A percentile compares a stretch with the other conserved stretches of the same genome.
Conservation (phyloP, 139 green algal genomes). For the Pleodorina starrii region DNA sequence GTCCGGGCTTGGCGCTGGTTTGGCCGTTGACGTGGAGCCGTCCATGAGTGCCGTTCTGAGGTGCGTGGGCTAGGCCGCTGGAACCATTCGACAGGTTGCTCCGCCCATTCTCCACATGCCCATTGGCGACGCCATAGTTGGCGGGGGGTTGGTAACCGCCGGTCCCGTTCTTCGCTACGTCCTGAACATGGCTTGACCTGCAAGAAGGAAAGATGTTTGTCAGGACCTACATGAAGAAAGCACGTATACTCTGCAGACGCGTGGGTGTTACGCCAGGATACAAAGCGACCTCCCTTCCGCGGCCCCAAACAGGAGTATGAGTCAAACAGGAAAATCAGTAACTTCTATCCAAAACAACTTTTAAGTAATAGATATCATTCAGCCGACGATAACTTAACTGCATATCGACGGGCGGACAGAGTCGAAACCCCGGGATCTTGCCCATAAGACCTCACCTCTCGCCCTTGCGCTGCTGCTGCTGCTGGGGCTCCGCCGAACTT, state of each 20-base stretch:
- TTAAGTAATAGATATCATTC: too few relatives aligned
- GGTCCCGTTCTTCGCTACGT: constrained; percentile 32
- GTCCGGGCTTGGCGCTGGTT: neutral
- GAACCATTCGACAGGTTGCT: neutral
- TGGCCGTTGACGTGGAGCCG: constrained; percentile 7
- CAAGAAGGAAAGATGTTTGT: neutral
- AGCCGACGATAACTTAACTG: too few relatives aligned
- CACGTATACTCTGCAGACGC: too few relatives aligned
- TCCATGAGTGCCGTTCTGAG: neutral
- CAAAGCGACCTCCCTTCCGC: too few relatives aligned
- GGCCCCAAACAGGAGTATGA: too few relatives aligned
- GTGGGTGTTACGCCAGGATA: too few relatives aligned
- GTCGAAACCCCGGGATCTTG: neutral
- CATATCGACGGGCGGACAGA: too few relatives aligned
- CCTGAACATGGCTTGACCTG: constrained; percentile 30
- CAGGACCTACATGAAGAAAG: too few relatives aligned
- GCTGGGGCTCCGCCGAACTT: constrained; percentile 20
- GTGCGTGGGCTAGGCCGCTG: constrained; percentile 5
- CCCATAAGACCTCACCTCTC: constrained; percentile 9
- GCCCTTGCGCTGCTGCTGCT: constrained; percentile 26
- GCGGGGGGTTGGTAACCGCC: neutral
- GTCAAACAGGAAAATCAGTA: too few relatives aligned
- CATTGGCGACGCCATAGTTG: constrained; percentile 4
- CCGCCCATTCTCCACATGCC: constrained; percentile 31
- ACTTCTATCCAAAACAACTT: too few relatives aligned